phyloP scores from a whole-genome alignment of 2,329 filamentous ascomycete species.

The Aspergillus sp. region DNA sequence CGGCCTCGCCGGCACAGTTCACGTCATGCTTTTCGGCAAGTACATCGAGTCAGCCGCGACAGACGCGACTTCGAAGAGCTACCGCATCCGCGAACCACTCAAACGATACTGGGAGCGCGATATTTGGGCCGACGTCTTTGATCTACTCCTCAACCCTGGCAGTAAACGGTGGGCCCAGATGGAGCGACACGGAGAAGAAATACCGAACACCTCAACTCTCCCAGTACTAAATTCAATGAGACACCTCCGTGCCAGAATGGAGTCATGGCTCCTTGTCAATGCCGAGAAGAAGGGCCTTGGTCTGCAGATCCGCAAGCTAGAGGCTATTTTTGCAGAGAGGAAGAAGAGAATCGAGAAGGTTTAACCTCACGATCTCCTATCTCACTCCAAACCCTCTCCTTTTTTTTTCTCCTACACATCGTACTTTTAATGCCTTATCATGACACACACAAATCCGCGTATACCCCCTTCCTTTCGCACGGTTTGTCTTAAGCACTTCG shows the following conservation, averaged over 20 bases:
- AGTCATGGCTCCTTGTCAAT: constrained; percentile 77
- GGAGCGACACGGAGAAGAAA: constrained; percentile 52
- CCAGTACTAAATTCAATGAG: constrained; percentile 75
- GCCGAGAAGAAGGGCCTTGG: constrained; percentile 76
- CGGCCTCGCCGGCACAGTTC: constrained; percentile 84
- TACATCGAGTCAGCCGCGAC: constrained; percentile 76
- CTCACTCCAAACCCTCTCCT: neutral
- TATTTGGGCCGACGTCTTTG: constrained; percentile 83
- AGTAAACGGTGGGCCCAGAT: constrained; percentile 61
- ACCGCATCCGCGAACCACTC: constrained; percentile 78
- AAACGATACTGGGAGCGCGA: constrained; percentile 98
- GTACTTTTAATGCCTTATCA: constrained; percentile 16
- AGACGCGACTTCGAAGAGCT: constrained; percentile 59
- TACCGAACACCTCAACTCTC: constrained; percentile 49
- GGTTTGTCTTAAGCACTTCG: constrained; percentile 12
- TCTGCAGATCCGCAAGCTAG: constrained; percentile 64
- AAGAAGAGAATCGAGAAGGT: constrained; percentile 42
- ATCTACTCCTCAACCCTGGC: constrained; percentile 79
- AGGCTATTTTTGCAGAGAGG: constrained; percentile 67
- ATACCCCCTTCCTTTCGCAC: constrained; percentile 16
- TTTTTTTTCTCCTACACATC: neutral
- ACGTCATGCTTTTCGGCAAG: constrained; percentile 88
- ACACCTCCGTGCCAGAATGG: constrained; percentile 75
- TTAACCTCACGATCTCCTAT: constrained; percentile 4
- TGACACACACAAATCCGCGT: constrained; percentile 11